These are phyloP conservation scores for Rhynchosporium secalis DNA, from an alignment of 2,329 filamentous ascomycete species.

Conservation along the genomic window DNA sequence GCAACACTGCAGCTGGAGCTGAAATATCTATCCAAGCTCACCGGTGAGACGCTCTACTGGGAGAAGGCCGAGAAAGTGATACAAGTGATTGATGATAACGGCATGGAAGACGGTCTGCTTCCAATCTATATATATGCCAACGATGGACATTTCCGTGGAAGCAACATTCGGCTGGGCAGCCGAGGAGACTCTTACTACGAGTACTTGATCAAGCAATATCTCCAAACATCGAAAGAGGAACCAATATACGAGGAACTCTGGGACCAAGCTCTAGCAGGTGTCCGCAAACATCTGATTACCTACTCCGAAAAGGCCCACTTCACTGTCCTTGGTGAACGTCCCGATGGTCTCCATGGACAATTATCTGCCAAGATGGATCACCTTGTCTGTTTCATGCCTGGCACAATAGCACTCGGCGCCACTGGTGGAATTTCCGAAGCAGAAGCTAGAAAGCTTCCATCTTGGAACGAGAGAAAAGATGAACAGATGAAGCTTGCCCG, in stretches of 20 bases:
- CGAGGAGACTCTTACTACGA: slow-evolving; percentile 98
- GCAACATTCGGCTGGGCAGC: slow-evolving; percentile 88
- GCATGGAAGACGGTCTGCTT: slow-evolving; percentile 75
- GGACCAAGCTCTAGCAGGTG: slow-evolving; percentile 79
- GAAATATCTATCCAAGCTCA: slow-evolving; percentile 94
- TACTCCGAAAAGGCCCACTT: slow-evolving; percentile 80
- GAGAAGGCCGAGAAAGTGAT: slow-evolving; percentile 89
- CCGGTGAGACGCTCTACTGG: slow-evolving; percentile 91
- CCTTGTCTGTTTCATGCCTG: slow-evolving; percentile 94
- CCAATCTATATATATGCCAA: slow-evolving; percentile 88
- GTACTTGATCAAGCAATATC: slow-evolving; percentile 97
- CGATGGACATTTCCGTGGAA: slow-evolving; percentile 74
- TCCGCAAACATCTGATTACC: slow-evolving; percentile 88
- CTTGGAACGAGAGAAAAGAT: slow-evolving; percentile 78
- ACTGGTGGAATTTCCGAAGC: slow-evolving; percentile 76
- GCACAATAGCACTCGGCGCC: slow-evolving; percentile 85
- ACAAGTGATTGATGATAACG: slow-evolving; percentile 82
- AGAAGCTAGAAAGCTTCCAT: slow-evolving; percentile 69
- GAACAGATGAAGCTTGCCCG: slow-evolving; percentile 83
- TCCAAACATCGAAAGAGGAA: slow-evolving; percentile 88
- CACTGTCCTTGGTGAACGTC: slow-evolving; percentile 88
- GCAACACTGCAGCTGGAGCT: slow-evolving; percentile 92
- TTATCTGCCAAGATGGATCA: slow-evolving; percentile 96
- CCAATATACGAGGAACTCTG: slow-evolving; percentile 88
- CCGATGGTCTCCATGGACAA: slow-evolving; percentile 63